phyloP scores from a whole-genome alignment of 495 filamentous ascomycete genomes.

The Aspergillus ostianus region DNA sequence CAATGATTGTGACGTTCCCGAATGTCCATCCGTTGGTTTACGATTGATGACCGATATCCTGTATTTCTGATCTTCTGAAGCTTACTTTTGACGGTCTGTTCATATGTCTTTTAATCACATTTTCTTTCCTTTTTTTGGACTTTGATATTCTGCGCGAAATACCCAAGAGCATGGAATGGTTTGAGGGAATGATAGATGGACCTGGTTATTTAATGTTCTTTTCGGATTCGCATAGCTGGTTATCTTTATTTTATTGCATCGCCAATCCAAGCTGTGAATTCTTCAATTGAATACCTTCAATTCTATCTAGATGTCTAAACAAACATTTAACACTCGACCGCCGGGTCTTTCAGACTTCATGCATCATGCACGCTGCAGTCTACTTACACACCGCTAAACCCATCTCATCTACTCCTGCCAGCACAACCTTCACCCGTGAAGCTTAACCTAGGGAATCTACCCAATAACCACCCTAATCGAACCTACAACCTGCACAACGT shows the following conservation, averaged over 20 bases:
- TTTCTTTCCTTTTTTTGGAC: neutral
- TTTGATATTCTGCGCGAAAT: neutral
- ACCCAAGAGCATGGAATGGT: neutral
- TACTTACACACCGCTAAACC: too few species aligned
- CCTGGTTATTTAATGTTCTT: neutral
- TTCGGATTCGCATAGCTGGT: neutral
- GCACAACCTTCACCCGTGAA: too few species aligned
- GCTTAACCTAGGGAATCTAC: too few species aligned
- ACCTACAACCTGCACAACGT: too few species aligned
- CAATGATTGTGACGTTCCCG: neutral
- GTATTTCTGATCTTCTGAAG: neutral
- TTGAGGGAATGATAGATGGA: neutral
- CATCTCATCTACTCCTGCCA: too few species aligned
- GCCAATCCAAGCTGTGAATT: neutral
- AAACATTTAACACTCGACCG: too few species aligned
- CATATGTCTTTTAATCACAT: neutral
- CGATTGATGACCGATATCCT: constrained; percentile 8
- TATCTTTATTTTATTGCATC: neutral
- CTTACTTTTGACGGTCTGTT: neutral
- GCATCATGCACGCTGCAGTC: too few species aligned
- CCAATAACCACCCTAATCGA: too few species aligned
- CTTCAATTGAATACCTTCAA: neutral
- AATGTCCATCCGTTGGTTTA: neutral
- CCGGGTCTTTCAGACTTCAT: too few species aligned
- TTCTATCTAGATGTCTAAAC: too few species aligned